phyloP scores from a whole-genome alignment of 2,329 filamentous ascomycete species.

The Botrytis pseudocinerea region DNA sequence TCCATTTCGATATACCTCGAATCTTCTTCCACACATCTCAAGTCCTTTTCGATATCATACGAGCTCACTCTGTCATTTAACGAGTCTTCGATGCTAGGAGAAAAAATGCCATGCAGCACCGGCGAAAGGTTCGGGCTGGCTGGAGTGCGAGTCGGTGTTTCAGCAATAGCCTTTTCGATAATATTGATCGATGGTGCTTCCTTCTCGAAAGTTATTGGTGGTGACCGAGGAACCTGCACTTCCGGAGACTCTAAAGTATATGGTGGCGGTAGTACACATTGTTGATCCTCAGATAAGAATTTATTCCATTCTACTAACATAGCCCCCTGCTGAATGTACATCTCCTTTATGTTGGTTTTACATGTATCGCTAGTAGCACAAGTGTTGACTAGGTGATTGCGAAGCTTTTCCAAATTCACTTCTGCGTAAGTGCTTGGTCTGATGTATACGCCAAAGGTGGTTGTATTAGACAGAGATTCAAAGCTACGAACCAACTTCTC shows the following conservation, averaged over 20 bases:
- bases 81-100: neutral
- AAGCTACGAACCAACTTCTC: neutral
- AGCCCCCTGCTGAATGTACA: neutral
- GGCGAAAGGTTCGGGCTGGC: neutral
- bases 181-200: neutral
- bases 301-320: neutral
- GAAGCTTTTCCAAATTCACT: neutral
- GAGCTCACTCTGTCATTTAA: neutral
- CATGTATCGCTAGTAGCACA: neutral
- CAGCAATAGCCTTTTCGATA: constrained; percentile 1
- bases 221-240: constrained; percentile 7
- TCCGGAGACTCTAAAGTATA: constrained; percentile 1
- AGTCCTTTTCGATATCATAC: neutral
- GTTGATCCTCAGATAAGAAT: neutral
- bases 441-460: neutral
- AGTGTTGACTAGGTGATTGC: neutral
- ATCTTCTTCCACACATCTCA: neutral
- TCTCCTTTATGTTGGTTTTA: neutral
- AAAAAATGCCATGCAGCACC: neutral
- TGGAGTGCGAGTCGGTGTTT: constrained; percentile 1
- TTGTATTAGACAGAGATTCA: neutral
- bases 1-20: constrained; percentile 2
- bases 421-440: neutral
- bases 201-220: neutral
- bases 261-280: neutral